Conservation (phyloP, 1,139 yeast genomes). For the Meyerozyma carpophila region DNA sequence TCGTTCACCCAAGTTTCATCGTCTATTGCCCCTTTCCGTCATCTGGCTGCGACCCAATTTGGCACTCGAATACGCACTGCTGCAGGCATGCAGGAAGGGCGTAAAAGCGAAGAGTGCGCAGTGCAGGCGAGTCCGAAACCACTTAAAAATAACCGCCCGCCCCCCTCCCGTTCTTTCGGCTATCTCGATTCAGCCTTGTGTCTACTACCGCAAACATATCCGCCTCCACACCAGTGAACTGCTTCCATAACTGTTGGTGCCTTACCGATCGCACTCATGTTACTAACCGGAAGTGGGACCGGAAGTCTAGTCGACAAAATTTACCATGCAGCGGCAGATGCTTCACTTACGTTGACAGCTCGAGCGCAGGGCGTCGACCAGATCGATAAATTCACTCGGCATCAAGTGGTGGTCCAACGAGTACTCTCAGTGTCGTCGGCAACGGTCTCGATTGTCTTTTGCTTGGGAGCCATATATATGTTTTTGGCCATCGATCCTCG, state of each 20-base stretch:
- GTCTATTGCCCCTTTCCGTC: neutral
- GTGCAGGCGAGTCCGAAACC: neutral
- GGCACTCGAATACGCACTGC: neutral
- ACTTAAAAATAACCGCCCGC: neutral
- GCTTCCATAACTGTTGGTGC: too few relatives aligned
- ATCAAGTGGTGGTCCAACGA: constrained; percentile 31
- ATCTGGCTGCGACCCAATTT: neutral
- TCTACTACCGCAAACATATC: too few relatives aligned
- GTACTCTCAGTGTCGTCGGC: constrained; percentile 55
- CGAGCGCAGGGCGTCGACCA: constrained; percentile 12
- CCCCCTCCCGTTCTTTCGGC: neutral
- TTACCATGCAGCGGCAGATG: neutral
- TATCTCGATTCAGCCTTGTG: too few relatives aligned
- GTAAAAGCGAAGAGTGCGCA: neutral
- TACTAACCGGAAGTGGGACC: neutral
- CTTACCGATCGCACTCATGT: neutral
- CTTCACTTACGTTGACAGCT: neutral
- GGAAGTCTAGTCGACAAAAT: neutral
- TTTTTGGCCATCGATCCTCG: constrained; percentile 58
- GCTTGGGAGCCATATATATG: constrained; percentile 49
- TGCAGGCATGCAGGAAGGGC: neutral
- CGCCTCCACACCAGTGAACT: too few relatives aligned
- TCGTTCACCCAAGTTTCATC: too few relatives aligned
- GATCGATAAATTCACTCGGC: constrained; percentile 19
- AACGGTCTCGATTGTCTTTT: constrained; percentile 50